Conservation (phyloP, 2,329 filamentous ascomycete species). For the Neonectria hederae region DNA sequence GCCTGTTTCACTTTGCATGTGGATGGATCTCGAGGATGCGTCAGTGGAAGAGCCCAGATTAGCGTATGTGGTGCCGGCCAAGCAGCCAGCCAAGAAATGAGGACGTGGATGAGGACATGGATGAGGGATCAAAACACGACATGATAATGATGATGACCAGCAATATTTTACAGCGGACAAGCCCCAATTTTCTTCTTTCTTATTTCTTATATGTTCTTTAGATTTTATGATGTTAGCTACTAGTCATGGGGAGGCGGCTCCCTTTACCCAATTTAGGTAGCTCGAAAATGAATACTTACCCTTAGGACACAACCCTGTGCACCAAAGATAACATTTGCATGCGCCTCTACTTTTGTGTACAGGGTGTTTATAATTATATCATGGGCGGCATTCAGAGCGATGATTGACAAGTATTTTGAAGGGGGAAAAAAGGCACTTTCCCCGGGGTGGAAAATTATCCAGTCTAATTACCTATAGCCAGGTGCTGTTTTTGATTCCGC, state of each 20-base stretch:
- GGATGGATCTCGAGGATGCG: constrained; percentile 39
- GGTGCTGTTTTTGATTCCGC: not conserved
- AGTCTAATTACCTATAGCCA: not conserved
- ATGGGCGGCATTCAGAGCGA: not conserved
- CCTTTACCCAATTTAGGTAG: not conserved
- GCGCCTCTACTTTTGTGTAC: not conserved
- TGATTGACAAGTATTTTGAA: not conserved
- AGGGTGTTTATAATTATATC: not conserved
- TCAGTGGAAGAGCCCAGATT: constrained; percentile 40
- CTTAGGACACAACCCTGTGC: not conserved
- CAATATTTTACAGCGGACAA: constrained; percentile 18
- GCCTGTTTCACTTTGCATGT: constrained; percentile 42
- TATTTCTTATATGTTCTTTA: constrained; percentile 15
- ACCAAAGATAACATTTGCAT: not conserved
- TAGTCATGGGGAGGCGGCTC: not conserved
- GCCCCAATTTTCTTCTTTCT: constrained; percentile 14
- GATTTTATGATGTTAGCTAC: not conserved
- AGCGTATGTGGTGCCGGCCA: constrained; percentile 39
- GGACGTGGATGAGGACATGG: not conserved
- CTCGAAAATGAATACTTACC: constrained; percentile 2
- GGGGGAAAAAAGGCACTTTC: no score
- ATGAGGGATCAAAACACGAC: constrained; percentile 7
- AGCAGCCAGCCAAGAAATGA: constrained; percentile 11
- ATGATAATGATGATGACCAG: constrained; percentile 30
- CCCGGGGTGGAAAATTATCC: not conserved